These are phyloP conservation scores for Amaranthus tricolor DNA, from an alignment of 179 eudicot species.

Conservation along the genomic window DNA sequence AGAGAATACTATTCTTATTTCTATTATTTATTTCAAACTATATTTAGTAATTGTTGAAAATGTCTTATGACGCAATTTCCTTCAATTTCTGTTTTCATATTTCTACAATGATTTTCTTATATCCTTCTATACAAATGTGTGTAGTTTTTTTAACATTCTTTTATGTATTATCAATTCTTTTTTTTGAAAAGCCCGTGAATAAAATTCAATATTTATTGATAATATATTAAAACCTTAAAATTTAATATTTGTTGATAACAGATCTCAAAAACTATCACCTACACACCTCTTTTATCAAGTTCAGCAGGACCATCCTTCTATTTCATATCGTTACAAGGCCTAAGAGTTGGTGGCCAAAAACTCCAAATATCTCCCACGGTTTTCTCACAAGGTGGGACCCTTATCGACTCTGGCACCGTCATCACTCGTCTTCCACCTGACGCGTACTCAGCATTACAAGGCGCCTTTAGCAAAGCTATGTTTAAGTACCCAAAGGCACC, in stretches of 20 bases:
- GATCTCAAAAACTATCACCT: slow-evolving; percentile 27
- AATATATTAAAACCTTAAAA: too few species aligned
- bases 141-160: too few species aligned
- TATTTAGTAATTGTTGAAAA: too few species aligned
- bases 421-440: slow-evolving; percentile 59
- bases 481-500: slow-evolving; percentile 44
- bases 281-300: slow-evolving; percentile 44
- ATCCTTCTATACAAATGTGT: too few species aligned
- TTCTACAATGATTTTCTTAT: too few species aligned
- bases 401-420: slow-evolving; percentile 74
- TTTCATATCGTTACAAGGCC: slow-evolving; percentile 43
- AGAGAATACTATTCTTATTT: too few species aligned
- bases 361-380: slow-evolving; percentile 48
- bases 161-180: too few species aligned
- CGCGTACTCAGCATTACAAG: slow-evolving; percentile 46
- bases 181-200: too few species aligned
- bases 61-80: too few species aligned
- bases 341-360: slow-evolving; percentile 43
- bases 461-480: slow-evolving; percentile 50
- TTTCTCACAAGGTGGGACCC: slow-evolving; percentile 44
- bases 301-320: slow-evolving; percentile 52
- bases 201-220: too few species aligned
- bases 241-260: slow-evolving; percentile 14
- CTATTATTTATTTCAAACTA: too few species aligned
- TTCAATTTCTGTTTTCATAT: neutral